Evolutionary conservation across 176 grass and related monocot genomes (phyloP), one percentile per base, ranked within the genome.

Genomic region (Hordeum marinum): DNA sequence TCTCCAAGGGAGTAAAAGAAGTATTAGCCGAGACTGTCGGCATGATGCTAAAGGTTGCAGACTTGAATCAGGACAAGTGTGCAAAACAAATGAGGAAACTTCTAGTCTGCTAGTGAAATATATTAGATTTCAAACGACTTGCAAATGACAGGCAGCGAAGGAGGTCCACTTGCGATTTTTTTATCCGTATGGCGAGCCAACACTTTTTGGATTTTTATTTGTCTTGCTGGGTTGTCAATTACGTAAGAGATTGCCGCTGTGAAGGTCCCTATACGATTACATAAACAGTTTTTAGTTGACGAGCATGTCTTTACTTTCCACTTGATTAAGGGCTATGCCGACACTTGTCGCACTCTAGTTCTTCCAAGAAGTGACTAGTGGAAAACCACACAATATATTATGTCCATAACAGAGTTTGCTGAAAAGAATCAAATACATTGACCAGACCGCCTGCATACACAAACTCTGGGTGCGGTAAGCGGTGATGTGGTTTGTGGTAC

Each of bases 141-240:
- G 73, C 66, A 36, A 55, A 86, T 73, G 66, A 79, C 66, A 79
- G 88, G 80, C 40, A 83, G 29, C 57, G 83, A 87, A 87, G 75
- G 72, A 79, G 36, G 26, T 1, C 54, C 59, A 81, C 62, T 76
- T 81, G 81, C 6, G 11, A 21, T 1, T 55, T 67, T 15, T 60
- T 13, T 83, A 90, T 80, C 29, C 15, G 29, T 41, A 35, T 24
- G 31, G 45, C 21, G 12, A 69, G 39, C 12, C 12, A 20, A 6
- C 68, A 76, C 50, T 26, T 80, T 62, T 6, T 37, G 36, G 37
- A 37, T 50, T 60, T 84, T 52, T 63, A 55, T 69, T 63, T 18
- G 41, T n/a, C 17, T 54, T 80, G 40, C 80, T 84, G 61, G 52
- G 37, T 63, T 90, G 85, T 81, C 70, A 25, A 48, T 87, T 76